These are phyloP conservation scores for Escovopsis sp. DNA, from an alignment of 2,329 filamentous ascomycete genomes.

Conservation along the genomic window DNA sequence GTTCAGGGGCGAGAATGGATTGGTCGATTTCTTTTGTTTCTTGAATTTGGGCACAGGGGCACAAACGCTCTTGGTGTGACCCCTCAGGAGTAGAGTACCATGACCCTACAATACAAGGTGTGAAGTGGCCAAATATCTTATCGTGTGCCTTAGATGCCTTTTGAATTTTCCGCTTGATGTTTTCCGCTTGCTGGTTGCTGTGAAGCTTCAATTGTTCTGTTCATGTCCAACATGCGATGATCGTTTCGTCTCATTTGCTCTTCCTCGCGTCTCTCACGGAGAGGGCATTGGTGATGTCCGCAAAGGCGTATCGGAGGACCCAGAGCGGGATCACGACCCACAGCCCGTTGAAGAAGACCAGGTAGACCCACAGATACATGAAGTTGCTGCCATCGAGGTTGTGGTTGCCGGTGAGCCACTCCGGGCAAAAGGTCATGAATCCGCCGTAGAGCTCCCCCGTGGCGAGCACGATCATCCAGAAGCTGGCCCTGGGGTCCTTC, in stretches of 20 bases:
- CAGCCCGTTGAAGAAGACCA: constrained; percentile 54
- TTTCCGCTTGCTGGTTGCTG: background rate
- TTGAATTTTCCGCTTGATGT: background rate
- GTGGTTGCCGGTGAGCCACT: constrained; percentile 48
- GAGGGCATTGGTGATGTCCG: constrained; percentile 42
- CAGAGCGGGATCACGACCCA: constrained; percentile 53
- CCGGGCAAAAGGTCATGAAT: constrained; percentile 58
- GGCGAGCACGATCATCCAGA: constrained; percentile 50
- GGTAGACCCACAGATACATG: constrained; percentile 54
- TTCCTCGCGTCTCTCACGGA: constrained; percentile 17
- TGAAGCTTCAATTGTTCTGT: background rate
- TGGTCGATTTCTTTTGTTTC: too few relatives aligned
- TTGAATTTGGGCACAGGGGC: too few relatives aligned
- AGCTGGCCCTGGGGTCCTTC: constrained; percentile 37
- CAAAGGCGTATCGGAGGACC: constrained; percentile 38
- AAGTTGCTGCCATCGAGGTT: constrained; percentile 53
- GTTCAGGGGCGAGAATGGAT: too few relatives aligned
- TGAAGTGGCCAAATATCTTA: too few relatives aligned
- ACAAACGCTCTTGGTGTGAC: too few relatives aligned
- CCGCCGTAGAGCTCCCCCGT: constrained; percentile 54
- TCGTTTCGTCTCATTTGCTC: constrained; percentile 8
- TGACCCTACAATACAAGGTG: too few relatives aligned
- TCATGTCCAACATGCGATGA: background rate
- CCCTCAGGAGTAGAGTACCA: too few relatives aligned
- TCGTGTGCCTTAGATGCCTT: too few relatives aligned